Percentiles rank a stretch among this genome's conserved stretches.
Conservation (phyloP, 1,139 yeast species). For the Fermentozyma sake region DNA sequence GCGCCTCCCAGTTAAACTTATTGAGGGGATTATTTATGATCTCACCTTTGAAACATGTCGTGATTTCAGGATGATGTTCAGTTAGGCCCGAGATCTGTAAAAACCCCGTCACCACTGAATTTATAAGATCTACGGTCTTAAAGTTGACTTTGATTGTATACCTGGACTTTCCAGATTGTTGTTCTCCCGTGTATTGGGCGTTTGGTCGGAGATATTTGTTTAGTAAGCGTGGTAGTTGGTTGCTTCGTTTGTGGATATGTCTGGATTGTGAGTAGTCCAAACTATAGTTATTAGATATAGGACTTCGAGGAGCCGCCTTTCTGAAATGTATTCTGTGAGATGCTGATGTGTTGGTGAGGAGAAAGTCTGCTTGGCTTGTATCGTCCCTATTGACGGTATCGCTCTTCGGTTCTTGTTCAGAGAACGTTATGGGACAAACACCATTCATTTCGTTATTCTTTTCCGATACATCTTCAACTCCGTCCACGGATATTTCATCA, state of each 20-base stretch:
- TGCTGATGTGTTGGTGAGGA: too few species aligned
- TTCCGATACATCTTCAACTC: too few species aligned
- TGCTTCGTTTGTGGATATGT: conserved; percentile 1
- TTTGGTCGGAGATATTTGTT: conserved; percentile 56
- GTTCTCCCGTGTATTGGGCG: conserved; percentile 62
- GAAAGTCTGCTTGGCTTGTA: too few species aligned
- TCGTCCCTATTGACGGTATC: too few species aligned
- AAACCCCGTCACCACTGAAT: conserved; percentile 68
- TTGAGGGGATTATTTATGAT: conserved; percentile 58
- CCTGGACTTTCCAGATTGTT: conserved; percentile 63
- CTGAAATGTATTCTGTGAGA: too few species aligned
- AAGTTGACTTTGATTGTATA: conserved; percentile 72
- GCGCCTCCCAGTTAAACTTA: conserved; percentile 16
- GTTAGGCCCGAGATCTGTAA: conserved; percentile 79
- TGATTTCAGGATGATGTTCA: conserved; percentile 67
- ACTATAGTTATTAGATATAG: too few species aligned
- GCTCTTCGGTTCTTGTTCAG: too few species aligned
- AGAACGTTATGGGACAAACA: too few species aligned
- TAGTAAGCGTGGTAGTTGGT: conserved; percentile 9
- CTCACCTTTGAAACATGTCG: conserved; percentile 86
- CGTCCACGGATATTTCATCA: too few species aligned
- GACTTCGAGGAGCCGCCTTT: too few species aligned
- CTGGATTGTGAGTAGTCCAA: too few species aligned
- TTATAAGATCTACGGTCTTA: conserved; percentile 60
- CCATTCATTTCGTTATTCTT: too few species aligned